Evolutionary conservation across 2,329 filamentous ascomycete genomes (phyloP).

Genomic region (Colletotrichum chlorophyti): DNA sequence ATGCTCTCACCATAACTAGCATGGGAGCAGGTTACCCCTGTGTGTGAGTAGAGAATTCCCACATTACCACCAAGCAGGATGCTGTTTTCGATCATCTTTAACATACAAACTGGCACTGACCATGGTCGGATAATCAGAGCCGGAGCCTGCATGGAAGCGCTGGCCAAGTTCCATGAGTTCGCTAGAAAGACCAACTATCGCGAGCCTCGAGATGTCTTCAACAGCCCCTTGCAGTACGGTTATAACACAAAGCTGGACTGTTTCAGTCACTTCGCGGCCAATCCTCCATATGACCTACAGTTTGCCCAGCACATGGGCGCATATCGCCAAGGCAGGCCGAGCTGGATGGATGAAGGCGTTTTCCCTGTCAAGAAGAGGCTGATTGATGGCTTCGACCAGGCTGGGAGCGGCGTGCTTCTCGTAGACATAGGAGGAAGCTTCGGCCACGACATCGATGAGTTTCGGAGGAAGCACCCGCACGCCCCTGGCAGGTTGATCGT

Average conservation of each 20-base stretch:
- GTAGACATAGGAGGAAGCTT: conserved; percentile 44
- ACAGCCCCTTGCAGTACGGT: conserved; percentile 40
- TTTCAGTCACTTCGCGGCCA: conserved; percentile 5
- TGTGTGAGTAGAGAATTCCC: conserved; percentile 36
- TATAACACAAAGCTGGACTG: conserved; percentile 36
- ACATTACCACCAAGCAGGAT: no score
- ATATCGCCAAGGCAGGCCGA: conserved; percentile 39
- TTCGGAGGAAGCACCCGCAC: conserved; percentile 41
- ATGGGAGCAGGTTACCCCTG: conserved; percentile 42
- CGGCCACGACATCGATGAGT: conserved; percentile 43
- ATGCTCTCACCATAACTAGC: conserved; percentile 40
- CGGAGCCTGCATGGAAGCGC: conserved; percentile 27
- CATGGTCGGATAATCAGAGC: conserved; percentile 18
- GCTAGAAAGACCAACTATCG: conserved; percentile 36
- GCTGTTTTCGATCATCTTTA: no score
- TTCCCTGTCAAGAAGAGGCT: conserved; percentile 42
- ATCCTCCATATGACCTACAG: neutral
- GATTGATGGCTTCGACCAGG: conserved; percentile 35
- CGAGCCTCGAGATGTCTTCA: conserved; percentile 35
- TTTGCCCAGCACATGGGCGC: conserved; percentile 41
- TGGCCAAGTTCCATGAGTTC: conserved; percentile 37
- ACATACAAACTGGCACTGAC: no score
- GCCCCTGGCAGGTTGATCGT: conserved; percentile 45
- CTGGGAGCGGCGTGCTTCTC: conserved; percentile 33
- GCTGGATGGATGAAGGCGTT: conserved; percentile 41